Conservation (phyloP, 2,329 filamentous ascomycete species). For the Nectriaceae sp. region DNA sequence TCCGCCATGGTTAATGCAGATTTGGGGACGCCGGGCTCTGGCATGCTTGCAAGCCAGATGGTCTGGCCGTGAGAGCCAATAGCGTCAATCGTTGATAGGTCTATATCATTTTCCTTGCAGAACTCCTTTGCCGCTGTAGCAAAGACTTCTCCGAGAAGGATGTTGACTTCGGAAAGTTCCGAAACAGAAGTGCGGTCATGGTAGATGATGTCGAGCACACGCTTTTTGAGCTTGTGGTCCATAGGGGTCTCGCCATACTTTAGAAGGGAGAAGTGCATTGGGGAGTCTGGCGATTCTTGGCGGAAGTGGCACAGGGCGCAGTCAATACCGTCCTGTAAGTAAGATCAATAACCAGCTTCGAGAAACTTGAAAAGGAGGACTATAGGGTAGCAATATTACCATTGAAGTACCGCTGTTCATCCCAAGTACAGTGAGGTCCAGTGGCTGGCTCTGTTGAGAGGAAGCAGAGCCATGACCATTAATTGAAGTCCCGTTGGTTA, state of each 20-base stretch:
- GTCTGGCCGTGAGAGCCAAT: conserved; percentile 62
- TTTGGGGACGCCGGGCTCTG: conserved; percentile 45
- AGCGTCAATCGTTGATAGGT: conserved; percentile 49
- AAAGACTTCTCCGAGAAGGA: conserved; percentile 58
- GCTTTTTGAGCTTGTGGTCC: conserved; percentile 53
- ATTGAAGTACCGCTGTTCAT: conserved; percentile 53
- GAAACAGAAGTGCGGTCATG: conserved; percentile 54
- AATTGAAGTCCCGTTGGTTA: not conserved
- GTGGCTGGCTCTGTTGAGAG: conserved; percentile 20
- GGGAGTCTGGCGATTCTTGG: conserved; percentile 51
- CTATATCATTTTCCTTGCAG: conserved; percentile 43
- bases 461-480: not conserved
- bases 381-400: not conserved
- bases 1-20: conserved; percentile 59
- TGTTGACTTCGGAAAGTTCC: conserved; percentile 58
- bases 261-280: conserved; percentile 59
- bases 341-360: not conserved
- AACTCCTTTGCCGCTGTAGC: conserved; percentile 53
- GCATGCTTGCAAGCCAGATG: conserved; percentile 58
- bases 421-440: conserved; percentile 56
- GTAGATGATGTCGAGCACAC: conserved; percentile 58
- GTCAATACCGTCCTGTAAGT: conserved; percentile 51
- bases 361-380: not conserved
- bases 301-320: conserved; percentile 59
- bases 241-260: conserved; percentile 59